Evolutionary conservation across 768 basidiomycete species (phyloP).

Genomic region (Macrocybe gigantea): DNA sequence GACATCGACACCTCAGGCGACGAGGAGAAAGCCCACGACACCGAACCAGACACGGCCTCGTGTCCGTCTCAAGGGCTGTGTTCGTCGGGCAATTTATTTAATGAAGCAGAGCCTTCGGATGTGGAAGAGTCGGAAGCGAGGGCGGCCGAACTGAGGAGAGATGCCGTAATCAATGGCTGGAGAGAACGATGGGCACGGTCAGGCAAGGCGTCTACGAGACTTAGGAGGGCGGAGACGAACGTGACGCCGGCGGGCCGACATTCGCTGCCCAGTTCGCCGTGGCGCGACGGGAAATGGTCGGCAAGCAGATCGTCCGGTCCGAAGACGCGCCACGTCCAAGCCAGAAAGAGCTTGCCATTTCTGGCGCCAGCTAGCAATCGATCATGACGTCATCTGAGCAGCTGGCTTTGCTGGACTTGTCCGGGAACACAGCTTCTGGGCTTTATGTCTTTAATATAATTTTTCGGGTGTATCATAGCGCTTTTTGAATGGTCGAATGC

Average conservation of each 20-base stretch:
- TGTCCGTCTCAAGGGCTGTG: too few relatives aligned
- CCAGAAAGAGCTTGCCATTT: constrained; percentile 18
- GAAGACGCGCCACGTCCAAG: constrained; percentile 13
- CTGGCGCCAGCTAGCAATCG: neutral
- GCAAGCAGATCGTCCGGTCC: neutral
- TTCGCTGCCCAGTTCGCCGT: constrained; percentile 12
- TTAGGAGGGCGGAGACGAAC: constrained; percentile 39
- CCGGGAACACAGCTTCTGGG: too few relatives aligned
- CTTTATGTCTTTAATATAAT: too few relatives aligned
- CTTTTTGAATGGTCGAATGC: too few relatives aligned
- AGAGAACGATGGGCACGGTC: constrained; percentile 41
- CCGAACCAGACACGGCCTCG: constrained; percentile 6
- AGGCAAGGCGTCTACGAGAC: constrained; percentile 13
- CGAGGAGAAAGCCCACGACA: constrained; percentile 20
- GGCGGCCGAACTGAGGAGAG: constrained; percentile 23
- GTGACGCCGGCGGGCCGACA: constrained; percentile 38
- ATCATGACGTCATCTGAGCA: too few relatives aligned
- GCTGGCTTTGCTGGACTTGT: too few relatives aligned
- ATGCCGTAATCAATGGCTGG: constrained; percentile 50
- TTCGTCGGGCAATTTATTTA: too few relatives aligned
- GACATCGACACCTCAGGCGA: constrained; percentile 38
- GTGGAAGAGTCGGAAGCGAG: constrained; percentile 16
- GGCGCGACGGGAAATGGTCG: constrained; percentile 1
- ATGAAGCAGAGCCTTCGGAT: too few relatives aligned
- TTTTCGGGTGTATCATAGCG: too few relatives aligned